These are phyloP conservation scores for Rosa multiflora DNA, from an alignment of 306 rosid genomes.

Conservation along the genomic window DNA sequence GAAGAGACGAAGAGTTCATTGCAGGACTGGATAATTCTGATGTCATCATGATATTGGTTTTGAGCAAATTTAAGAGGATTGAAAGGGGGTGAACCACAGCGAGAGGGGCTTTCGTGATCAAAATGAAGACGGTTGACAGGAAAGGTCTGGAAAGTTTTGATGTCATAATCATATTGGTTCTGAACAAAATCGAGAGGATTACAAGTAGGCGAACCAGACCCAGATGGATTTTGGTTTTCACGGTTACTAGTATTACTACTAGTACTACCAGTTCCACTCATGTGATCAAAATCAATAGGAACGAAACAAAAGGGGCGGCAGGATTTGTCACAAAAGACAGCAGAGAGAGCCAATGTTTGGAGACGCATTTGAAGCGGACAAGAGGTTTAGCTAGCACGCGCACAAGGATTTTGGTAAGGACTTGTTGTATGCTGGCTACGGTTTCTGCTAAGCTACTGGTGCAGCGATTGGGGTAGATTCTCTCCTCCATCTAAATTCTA, in stretches of 20 bases:
- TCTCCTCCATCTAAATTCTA: background rate
- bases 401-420: background rate
- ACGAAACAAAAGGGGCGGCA: background rate
- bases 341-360: background rate
- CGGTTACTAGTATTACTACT: background rate
- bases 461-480: background rate
- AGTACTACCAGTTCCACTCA: background rate
- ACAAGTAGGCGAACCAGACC: background rate
- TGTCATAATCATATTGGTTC: too few relatives aligned
- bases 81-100: too few relatives aligned
- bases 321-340: background rate
- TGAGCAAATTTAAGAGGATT: background rate
- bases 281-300: background rate
- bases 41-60: too few relatives aligned
- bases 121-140: too few relatives aligned
- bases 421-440: background rate
- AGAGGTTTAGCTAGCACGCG: background rate
- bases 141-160: too few relatives aligned
- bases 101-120: too few relatives aligned
- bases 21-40: background rate
- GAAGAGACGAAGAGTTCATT: conserved; percentile 3
- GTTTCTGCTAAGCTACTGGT: background rate
- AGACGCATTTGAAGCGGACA: too few relatives aligned
- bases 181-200: background rate
- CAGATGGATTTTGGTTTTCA: background rate